phyloP scores from a whole-genome alignment of 1,139 yeast species.

The Debaryomyces singareniensis region DNA sequence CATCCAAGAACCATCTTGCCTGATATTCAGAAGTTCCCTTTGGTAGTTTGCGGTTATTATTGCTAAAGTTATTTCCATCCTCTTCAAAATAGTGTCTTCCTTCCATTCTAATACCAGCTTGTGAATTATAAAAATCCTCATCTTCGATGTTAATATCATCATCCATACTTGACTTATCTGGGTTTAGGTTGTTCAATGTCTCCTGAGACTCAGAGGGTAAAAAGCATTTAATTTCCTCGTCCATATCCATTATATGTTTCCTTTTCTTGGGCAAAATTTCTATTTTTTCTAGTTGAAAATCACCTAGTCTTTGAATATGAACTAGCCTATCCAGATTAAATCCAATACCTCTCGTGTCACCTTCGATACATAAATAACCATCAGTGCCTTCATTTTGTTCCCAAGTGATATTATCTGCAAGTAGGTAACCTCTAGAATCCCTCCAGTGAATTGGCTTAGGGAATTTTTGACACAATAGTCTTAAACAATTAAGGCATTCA shows the following conservation, averaged over 20 bases:
- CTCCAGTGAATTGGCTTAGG: conserved; percentile 90
- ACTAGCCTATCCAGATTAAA: conserved; percentile 71
- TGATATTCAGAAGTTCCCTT: conserved; percentile 92
- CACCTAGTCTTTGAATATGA: conserved; percentile 88
- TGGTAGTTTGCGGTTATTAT: conserved; percentile 50
- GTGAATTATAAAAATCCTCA: conserved; percentile 35
- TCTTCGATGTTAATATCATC: conserved; percentile 36
- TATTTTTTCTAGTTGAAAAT: conserved; percentile 68
- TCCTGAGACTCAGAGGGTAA: conserved; percentile 55
- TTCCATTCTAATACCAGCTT: conserved; percentile 62
- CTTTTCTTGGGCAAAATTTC: conserved; percentile 34
- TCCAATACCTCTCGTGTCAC: conserved; percentile 82
- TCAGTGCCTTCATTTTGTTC: conserved; percentile 19
- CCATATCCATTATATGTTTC: conserved; percentile 14
- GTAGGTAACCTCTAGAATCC: conserved; percentile 79
- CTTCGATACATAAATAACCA: conserved; percentile 55
- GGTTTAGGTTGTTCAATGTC: conserved; percentile 59
- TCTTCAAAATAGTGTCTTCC: conserved; percentile 58
- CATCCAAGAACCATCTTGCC: conserved; percentile 82
- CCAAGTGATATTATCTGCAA: conserved; percentile 62
- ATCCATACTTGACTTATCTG: conserved; percentile 51
- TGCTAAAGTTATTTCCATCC: conserved; percentile 17
- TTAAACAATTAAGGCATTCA: conserved; percentile 65
- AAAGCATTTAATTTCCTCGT: conserved; percentile 22
- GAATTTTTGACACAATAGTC: conserved; percentile 76